A percentile compares a stretch with the other conserved stretches of the same genome.
phyloP scores from a whole-genome alignment of 1,284 basidiomycete genomes.

The Boletus subluridellus region DNA sequence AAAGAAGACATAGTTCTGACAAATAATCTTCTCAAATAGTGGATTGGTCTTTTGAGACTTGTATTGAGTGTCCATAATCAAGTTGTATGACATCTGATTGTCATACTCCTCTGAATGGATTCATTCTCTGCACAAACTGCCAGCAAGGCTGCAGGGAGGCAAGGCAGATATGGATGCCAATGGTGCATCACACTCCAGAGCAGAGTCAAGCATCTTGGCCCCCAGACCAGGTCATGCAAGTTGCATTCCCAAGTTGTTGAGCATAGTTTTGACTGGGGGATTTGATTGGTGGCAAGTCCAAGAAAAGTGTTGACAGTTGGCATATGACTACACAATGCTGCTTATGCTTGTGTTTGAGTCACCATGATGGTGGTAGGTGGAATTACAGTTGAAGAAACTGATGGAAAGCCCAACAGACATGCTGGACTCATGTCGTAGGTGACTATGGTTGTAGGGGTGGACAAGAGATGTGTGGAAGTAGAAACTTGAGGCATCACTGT shows the following conservation, averaged over 20 bases:
- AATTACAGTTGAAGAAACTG: conserved; percentile 67
- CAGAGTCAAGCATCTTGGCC: conserved; percentile 82
- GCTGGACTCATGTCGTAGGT: conserved; percentile 47
- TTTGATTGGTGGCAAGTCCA: conserved; percentile 64
- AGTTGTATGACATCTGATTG: conserved; percentile 52
- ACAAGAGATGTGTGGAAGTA: conserved; percentile 51
- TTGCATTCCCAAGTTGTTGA: conserved; percentile 56
- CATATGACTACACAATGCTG: conserved; percentile 53
- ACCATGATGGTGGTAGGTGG: conserved; percentile 44
- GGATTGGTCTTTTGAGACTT: conserved; percentile 46
- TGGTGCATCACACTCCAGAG: conserved; percentile 54
- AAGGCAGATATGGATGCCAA: conserved; percentile 68
- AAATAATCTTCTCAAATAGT: conserved; percentile 60
- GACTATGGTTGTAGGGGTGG: conserved; percentile 39
- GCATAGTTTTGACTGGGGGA: conserved; percentile 59
- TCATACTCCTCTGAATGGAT: conserved; percentile 21
- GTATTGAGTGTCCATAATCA: conserved; percentile 50
- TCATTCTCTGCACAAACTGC: conserved; percentile 12
- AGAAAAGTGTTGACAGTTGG: conserved; percentile 52
- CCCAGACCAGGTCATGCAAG: conserved; percentile 73
- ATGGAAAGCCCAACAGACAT: conserved; percentile 62
- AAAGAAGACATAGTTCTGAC: conserved; percentile 56
- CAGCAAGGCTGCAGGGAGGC: conserved; percentile 46
- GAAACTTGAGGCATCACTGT: conserved; percentile 73
- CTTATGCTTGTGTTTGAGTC: conserved; percentile 54